A percentile compares a stretch with the other conserved stretches of the same genome.
Conservation (phyloP, 75 land plant genomes). For the Chamaecyparis obtusa region DNA sequence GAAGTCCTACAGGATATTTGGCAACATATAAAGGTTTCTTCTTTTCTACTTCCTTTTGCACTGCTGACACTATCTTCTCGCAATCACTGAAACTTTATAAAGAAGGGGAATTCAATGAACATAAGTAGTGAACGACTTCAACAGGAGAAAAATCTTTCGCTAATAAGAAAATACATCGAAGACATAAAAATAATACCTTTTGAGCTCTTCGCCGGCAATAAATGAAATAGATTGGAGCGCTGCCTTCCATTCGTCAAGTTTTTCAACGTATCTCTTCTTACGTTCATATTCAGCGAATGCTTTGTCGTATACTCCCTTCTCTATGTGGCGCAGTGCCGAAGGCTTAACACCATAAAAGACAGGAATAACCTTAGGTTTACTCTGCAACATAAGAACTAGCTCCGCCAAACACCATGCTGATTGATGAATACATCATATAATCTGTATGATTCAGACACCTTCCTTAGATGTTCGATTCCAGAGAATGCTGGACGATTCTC, state of each 20-base stretch:
- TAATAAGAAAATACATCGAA: background rate
- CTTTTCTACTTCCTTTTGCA: background rate
- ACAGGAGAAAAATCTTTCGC: background rate
- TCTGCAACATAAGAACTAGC: background rate
- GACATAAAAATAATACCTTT: no score
- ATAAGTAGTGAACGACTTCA: background rate
- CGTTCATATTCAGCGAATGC: background rate
- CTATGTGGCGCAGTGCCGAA: background rate
- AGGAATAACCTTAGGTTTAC: background rate
- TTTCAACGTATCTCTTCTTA: background rate
- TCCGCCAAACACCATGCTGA: background rate
- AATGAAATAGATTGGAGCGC: background rate
- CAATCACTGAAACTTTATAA: no score
- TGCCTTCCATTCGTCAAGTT: background rate
- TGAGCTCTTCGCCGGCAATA: background rate
- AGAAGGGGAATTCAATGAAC: no score
- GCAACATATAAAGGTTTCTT: background rate
- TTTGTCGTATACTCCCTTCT: background rate
- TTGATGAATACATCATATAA: background rate
- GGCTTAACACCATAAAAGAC: background rate
- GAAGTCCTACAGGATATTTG: background rate
- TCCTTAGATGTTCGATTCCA: background rate
- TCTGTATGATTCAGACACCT: background rate
- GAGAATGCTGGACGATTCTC: no score
- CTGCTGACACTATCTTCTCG: background rate